Conservation (phyloP, 169 alveolate genomes). For the Eimeria sp. region DNA sequence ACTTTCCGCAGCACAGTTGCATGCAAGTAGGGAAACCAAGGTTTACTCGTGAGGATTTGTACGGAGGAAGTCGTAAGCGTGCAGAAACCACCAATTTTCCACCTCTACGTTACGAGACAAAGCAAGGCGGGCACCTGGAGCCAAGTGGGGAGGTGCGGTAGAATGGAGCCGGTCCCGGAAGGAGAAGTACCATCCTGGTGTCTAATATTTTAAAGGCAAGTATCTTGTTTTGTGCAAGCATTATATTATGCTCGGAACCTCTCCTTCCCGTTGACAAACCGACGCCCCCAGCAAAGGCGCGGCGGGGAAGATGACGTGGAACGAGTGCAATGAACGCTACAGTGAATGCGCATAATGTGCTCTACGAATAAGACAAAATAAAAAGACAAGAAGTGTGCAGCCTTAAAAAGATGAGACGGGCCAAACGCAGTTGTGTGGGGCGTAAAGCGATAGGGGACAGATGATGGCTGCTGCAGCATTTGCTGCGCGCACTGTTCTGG, state of each 20-base stretch:
- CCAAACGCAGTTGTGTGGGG: constrained; percentile 32
- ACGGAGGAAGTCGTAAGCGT: not conserved
- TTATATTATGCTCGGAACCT: not conserved
- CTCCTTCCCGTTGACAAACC: not conserved
- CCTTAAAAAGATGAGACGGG: constrained; percentile 21
- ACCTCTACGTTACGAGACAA: not conserved
- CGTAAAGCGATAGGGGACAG: constrained; percentile 59
- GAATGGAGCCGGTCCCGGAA: not conserved
- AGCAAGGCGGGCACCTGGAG: not conserved
- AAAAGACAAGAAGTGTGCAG: constrained; percentile 7
- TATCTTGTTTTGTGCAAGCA: no score
- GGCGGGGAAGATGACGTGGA: not conserved
- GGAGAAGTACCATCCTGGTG: not conserved
- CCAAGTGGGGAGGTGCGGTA: not conserved
- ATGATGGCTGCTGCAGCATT: constrained; percentile 69
- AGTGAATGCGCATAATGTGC: not conserved
- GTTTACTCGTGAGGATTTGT: not conserved
- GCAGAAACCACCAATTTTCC: not conserved
- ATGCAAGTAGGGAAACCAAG: no score
- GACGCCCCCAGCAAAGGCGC: constrained; percentile 22
- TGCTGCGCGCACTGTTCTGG: constrained; percentile 78
- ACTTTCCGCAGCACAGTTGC: not conserved
- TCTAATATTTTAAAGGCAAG: not conserved
- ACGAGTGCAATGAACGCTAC: not conserved
- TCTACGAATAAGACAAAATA: not conserved